Evolutionary conservation across 306 rosid genomes (phyloP).

Genomic region (Mimosa bimucronata): DNA sequence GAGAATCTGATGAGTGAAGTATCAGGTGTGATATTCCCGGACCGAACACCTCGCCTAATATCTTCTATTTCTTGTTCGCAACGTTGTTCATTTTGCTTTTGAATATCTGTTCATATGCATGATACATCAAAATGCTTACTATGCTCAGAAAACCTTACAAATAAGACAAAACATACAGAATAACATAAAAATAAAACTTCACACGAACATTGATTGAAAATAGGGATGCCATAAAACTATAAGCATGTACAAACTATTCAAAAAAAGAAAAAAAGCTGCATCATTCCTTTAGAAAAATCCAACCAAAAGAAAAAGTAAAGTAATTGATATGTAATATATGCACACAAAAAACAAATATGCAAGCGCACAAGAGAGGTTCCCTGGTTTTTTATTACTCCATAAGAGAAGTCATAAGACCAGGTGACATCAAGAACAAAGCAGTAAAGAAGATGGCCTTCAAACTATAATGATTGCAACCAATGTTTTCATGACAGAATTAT

Average conservation of each 20-base stretch:
- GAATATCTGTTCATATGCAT: slow-evolving; percentile 62
- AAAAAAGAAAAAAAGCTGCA: background rate
- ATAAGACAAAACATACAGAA: slow-evolving; percentile 19
- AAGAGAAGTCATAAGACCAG: background rate
- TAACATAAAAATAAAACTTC: background rate
- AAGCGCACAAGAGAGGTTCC: background rate
- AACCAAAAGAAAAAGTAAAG: slow-evolving; percentile 6
- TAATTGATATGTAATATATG: slow-evolving; percentile 16
- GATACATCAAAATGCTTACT: slow-evolving; percentile 29
- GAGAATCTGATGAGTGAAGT: background rate
- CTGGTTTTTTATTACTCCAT: background rate
- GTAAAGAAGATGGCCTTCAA: background rate
- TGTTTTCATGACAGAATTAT: background rate
- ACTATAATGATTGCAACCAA: background rate
- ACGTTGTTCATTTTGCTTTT: slow-evolving; percentile 82
- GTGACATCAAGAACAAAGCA: background rate
- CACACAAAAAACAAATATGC: slow-evolving; percentile 10
- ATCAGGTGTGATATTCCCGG: slow-evolving; percentile 61
- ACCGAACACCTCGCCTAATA: slow-evolving; percentile 66
- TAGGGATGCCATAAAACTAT: background rate
- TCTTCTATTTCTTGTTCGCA: slow-evolving; percentile 95
- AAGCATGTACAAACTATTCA: background rate
- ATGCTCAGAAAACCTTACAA: slow-evolving; percentile 12
- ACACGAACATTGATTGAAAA: slow-evolving; percentile 15
- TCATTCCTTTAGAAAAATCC: slow-evolving; percentile 12